phyloP scores from a whole-genome alignment of 139 green algal species.

The Zygnema circumcarinatum region DNA sequence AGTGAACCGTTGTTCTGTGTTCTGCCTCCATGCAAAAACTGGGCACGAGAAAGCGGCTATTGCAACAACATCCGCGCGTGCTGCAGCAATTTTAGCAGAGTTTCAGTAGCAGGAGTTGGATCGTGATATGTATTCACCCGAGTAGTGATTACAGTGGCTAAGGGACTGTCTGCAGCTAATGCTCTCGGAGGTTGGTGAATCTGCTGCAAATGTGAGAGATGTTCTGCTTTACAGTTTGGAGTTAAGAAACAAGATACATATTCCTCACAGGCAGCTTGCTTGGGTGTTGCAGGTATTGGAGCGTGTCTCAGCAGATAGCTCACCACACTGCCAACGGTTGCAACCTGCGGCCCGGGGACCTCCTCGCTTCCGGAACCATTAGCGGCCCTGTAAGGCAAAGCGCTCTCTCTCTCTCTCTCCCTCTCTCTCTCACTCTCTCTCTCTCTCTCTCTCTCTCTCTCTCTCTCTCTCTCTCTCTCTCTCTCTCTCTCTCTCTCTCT shows the following conservation, averaged over 20 bases:
- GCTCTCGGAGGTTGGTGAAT: neutral
- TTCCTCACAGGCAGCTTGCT: no score
- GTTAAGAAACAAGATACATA: no score
- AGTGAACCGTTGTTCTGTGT: no score
- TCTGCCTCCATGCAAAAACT: no score
- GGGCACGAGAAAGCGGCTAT: no score
- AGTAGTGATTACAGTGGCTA: no score
- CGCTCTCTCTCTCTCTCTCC: neutral
- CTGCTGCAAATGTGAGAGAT: no score
- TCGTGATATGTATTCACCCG: no score
- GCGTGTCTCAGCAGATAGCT: conserved; percentile 87
- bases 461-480: neutral
- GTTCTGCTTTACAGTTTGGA: no score
- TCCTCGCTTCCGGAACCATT: conserved; percentile 90
- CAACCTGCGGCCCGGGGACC: conserved; percentile 83
- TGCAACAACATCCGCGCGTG: no score
- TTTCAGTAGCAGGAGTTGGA: no score
- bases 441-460: neutral
- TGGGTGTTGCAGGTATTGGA: conserved; percentile 74
- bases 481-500: neutral
- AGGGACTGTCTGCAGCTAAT: neutral
- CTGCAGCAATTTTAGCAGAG: no score
- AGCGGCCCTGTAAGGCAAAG: conserved; percentile 66
- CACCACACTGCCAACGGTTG: conserved; percentile 92
- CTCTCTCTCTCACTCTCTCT: neutral